phyloP scores from a whole-genome alignment of 352 stramenopile species.

The Globisporangium alternatum region DNA sequence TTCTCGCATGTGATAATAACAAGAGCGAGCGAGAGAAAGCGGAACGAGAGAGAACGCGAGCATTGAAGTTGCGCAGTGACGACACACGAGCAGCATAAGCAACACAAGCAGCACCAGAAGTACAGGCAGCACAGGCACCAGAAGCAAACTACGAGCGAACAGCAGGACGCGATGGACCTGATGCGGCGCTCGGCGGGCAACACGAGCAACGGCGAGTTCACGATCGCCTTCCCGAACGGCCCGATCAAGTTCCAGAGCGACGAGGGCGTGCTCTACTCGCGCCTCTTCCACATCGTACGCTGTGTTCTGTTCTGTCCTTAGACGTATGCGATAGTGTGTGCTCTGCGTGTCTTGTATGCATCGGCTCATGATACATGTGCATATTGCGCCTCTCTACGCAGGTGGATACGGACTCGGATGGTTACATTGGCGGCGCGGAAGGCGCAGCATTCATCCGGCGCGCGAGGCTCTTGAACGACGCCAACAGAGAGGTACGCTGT shows the following conservation, averaged over 20 bases:
- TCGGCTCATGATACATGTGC: not conserved
- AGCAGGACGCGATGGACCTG: conserved; percentile 13
- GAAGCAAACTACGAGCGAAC: not conserved
- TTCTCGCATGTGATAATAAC: not conserved
- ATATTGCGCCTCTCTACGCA: conserved; percentile 16
- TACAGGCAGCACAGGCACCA: not conserved
- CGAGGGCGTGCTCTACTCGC: conserved; percentile 77
- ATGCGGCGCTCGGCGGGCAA: conserved; percentile 20
- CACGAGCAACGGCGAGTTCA: conserved; percentile 57
- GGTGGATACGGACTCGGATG: conserved; percentile 79
- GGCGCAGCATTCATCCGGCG: conserved; percentile 81
- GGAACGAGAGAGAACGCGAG: not conserved
- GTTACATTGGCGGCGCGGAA: conserved; percentile 68
- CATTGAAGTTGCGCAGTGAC: conserved; percentile 12
- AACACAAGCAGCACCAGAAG: not conserved
- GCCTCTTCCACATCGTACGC: conserved; percentile 82
- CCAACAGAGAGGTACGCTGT: conserved; percentile 66
- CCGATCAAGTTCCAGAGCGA: conserved; percentile 85
- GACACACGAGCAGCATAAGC: too few relatives aligned
- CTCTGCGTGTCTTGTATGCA: not conserved
- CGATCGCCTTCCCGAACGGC: conserved; percentile 75
- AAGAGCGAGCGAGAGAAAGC: not conserved
- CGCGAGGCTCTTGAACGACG: conserved; percentile 75
- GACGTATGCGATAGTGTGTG: not conserved
- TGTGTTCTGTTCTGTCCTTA: not conserved